A percentile compares a stretch with the other conserved stretches of the same genome.
These are phyloP conservation scores for Flaveria floridana DNA, from an alignment of 140 eudicot genomes.

Conservation along the genomic window DNA sequence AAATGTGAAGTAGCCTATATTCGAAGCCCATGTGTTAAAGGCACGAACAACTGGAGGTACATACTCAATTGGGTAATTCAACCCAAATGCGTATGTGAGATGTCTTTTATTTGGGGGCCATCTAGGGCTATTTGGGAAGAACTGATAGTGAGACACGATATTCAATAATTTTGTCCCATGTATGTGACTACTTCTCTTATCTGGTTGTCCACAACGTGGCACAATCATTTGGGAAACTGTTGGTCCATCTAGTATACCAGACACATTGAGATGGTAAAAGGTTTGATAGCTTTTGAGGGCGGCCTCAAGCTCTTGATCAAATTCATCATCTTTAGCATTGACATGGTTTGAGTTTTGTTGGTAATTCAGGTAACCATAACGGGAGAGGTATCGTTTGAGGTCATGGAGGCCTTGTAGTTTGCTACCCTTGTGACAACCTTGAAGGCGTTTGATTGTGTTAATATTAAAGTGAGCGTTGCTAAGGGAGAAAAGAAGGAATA, in stretches of 20 bases:
- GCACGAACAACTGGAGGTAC: conserved; percentile 20
- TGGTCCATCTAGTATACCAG: conserved; percentile 30
- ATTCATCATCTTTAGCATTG: conserved; percentile 13
- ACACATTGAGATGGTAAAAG: conserved; percentile 31
- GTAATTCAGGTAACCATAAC: conserved; percentile 24
- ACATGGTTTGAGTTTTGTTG: not conserved
- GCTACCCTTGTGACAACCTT: conserved; percentile 24
- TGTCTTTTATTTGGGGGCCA: conserved; percentile 27
- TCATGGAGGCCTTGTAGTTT: conserved; percentile 24
- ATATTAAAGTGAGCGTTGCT: not conserved
- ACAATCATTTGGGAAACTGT: conserved; percentile 29
- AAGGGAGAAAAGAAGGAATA: not conserved
- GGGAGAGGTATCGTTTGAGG: conserved; percentile 22
- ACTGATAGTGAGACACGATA: conserved; percentile 24
- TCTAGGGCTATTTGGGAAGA: conserved; percentile 13
- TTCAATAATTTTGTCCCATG: not conserved
- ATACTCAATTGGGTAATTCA: not conserved
- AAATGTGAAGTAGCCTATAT: conserved; percentile 24
- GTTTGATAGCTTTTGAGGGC: conserved; percentile 36
- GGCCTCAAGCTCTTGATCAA: conserved; percentile 30
- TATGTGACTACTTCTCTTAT: conserved; percentile 9
- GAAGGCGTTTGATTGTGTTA: conserved; percentile 4
- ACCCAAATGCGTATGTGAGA: conserved; percentile 29
- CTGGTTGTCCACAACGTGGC: conserved; percentile 44
- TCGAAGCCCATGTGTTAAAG: conserved; percentile 26